Conservation (phyloP, 78 protist genomes). For the Paratrimastix pyriformis region DNA sequence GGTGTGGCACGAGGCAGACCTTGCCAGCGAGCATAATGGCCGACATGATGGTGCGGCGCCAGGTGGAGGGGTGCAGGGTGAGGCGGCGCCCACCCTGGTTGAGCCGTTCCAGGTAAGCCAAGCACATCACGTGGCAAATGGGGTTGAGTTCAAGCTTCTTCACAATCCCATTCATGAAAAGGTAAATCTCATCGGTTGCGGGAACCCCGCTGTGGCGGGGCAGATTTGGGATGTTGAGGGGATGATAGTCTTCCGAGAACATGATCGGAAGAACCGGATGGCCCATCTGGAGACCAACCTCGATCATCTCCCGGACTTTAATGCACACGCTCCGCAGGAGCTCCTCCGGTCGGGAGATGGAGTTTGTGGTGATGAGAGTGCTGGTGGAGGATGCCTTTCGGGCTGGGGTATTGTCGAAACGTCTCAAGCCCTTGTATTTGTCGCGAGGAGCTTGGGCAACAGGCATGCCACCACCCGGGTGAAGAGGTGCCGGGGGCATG, state of each 20-base stretch:
- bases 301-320: no score
- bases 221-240: constrained; percentile 4
- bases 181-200: background rate
- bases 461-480: no score
- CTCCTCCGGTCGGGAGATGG: no score
- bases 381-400: no score
- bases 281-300: no score
- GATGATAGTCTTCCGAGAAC: background rate
- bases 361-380: no score
- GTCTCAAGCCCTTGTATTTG: no score
- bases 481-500: no score
- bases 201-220: background rate
- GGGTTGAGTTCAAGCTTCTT: background rate
- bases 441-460: no score
- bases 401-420: no score
- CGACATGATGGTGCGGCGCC: background rate
- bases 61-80: constrained; percentile 1
- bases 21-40: background rate
- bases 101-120: background rate
- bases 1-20: no score
- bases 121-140: background rate
- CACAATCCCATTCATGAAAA: background rate
- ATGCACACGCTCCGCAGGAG: no score
- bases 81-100: background rate
- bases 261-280: background rate